phyloP scores from a whole-genome alignment of 306 rosid genomes.

The Hylodesmum podocarpum region DNA sequence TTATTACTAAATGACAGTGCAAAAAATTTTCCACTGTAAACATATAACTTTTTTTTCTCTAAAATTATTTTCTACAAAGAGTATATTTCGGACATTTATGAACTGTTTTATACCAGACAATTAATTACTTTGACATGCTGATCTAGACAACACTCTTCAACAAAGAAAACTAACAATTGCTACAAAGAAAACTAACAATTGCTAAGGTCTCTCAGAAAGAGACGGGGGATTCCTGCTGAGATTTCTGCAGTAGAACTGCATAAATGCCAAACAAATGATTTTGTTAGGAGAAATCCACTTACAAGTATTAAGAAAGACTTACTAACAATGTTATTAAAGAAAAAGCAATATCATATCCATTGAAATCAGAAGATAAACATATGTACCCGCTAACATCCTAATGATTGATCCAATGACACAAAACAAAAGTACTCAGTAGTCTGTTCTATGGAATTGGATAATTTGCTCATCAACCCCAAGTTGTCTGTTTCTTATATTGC shows the following conservation, averaged over 20 bases:
- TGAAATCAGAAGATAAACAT: not conserved
- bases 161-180: no score
- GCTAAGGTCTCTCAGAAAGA: no score
- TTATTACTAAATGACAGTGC: no score
- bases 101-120: no score
- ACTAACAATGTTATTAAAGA: not conserved
- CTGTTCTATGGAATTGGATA: not conserved
- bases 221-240: not conserved
- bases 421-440: not conserved
- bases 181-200: no score
- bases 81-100: no score
- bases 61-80: no score
- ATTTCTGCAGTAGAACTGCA: not conserved
- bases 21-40: no score
- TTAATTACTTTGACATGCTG: no score
- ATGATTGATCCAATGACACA: not conserved
- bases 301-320: not conserved
- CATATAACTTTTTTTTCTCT: no score
- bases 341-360: not conserved
- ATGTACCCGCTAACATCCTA: not conserved
- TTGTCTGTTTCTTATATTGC: not conserved
- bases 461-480: not conserved
- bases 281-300: no score
- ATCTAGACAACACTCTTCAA: no score
- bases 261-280: not conserved